A percentile compares a stretch with the other conserved stretches of the same genome.
These are phyloP conservation scores for Russula earlei DNA, from an alignment of 768 basidiomycete species.

Conservation along the genomic window DNA sequence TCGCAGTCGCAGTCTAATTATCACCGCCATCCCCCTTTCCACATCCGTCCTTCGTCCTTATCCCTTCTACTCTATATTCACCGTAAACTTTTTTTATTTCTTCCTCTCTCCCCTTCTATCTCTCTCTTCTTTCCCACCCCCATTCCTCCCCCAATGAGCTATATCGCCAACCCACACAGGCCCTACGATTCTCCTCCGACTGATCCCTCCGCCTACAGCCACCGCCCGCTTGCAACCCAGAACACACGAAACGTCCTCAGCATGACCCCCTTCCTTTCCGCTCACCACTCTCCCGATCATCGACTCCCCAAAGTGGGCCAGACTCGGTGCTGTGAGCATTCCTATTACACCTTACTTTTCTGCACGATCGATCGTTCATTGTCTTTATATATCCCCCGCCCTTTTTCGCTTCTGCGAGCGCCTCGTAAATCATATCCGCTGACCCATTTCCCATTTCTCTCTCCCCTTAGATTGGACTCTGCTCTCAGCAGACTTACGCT, in stretches of 20 bases:
- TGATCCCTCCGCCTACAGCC: slow-evolving; percentile 23
- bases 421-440: slow-evolving; percentile 16
- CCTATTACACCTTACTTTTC: slow-evolving; percentile 19
- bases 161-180: slow-evolving; percentile 25
- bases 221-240: slow-evolving; percentile 15
- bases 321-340: slow-evolving; percentile 63
- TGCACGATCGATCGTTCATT: slow-evolving; percentile 29
- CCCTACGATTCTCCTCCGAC: slow-evolving; percentile 26
- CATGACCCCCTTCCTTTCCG: slow-evolving; percentile 28
- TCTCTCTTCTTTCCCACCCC: slow-evolving; percentile 9
- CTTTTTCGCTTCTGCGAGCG: slow-evolving; percentile 26
- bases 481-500: slow-evolving; percentile 62
- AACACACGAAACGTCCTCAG: slow-evolving; percentile 20
- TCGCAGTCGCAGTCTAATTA: slow-evolving; percentile 17
- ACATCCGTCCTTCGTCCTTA: slow-evolving; percentile 10
- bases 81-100: slow-evolving; percentile 12
- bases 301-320: slow-evolving; percentile 42
- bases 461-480: slow-evolving; percentile 63
- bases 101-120: background rate
- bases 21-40: slow-evolving; percentile 19
- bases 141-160: slow-evolving; percentile 25
- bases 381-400: slow-evolving; percentile 33
- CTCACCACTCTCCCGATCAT: slow-evolving; percentile 25
- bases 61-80: slow-evolving; percentile 14
- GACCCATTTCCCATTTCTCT: slow-evolving; percentile 22